Evolutionary conservation across 306 rosid species (phyloP), one percentile per base, ranked within the genome.

Genomic region (Gleditsia sinensis): DNA sequence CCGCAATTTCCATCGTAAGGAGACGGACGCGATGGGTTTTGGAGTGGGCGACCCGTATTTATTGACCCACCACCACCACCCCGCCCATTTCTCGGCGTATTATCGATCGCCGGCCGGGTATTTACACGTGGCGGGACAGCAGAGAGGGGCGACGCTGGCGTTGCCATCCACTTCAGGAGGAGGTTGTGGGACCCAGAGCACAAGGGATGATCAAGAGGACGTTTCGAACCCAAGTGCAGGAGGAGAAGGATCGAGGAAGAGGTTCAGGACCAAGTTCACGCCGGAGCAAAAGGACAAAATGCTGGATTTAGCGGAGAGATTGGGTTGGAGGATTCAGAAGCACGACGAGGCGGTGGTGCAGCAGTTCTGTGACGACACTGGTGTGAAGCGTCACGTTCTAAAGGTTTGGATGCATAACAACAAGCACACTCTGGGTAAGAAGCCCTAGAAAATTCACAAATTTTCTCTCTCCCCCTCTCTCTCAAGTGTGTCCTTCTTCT

Each of bases 321-420:
- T 94, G 20, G 96, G 92, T 5, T 94, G 98, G 98, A 84, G 93
- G 84, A 91, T 94, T 78, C 98, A 94, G 92, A 94, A 90, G 60
- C 90, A 94, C 42, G 98, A 94, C 10, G 97, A 94, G 59, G 75
- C 73, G 12, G 83, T 72, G 67, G 91, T 94, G 7, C 94, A 87
- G 74, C 87, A 86, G 17, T 94, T 94, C 76, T 94, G 98, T 28
- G 72, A 86, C 63, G 97, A 91, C 11, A 88, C 90, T 2, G 98
- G 98, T 0, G 89, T 94, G 0, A 85, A 85, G 79, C 97, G 98
- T 48, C 94, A 91, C 14, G 98, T 94, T 43, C 97, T 94, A 45
- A 94, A 94, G 86, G 98, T 94, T 50, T 94, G 98, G 98, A 91
- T 94, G 97, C 98, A 94, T 80, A 94, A 94, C 86, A 94, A 94